Conservation (phyloP, 805 yeast genomes). For the Starmera quercuum region DNA sequence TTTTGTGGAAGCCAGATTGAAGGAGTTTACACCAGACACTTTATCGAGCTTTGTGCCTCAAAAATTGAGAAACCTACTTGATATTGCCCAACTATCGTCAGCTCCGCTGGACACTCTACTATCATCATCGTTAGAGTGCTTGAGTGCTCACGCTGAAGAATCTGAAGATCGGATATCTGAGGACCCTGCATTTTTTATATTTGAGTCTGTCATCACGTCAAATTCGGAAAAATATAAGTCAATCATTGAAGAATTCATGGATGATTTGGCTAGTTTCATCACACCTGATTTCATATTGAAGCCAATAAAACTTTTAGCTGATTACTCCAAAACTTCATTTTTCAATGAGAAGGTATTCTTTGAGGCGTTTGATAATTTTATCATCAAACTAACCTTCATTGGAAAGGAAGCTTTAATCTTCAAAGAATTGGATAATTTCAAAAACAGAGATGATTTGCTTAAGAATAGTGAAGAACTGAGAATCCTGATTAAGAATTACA, state of each 20-base stretch:
- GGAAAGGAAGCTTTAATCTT: constrained; percentile 20
- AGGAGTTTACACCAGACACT: constrained; percentile 2
- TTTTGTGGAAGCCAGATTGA: constrained; percentile 6
- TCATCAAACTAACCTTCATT: constrained; percentile 12
- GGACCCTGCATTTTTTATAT: constrained; percentile 20
- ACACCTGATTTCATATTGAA: constrained; percentile 21
- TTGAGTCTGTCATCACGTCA: constrained; percentile 19
- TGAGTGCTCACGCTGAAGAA: constrained; percentile 13
- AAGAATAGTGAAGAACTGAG: constrained; percentile 12
- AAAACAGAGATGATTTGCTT: constrained; percentile 17
- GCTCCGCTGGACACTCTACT: constrained; percentile 11
- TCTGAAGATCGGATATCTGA: not conserved
- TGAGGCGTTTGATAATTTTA: constrained; percentile 26
- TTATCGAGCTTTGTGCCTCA: too few species aligned
- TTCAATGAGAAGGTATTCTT: constrained; percentile 13
- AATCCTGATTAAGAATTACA: constrained; percentile 14
- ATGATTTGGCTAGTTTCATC: constrained; percentile 26
- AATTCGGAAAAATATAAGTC: constrained; percentile 14
- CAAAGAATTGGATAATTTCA: constrained; percentile 23
- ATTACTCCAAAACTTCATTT: constrained; percentile 22
- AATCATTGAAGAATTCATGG: constrained; percentile 26
- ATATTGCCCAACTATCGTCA: constrained; percentile 4
- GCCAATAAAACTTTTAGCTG: constrained; percentile 25
- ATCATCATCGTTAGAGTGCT: constrained; percentile 9
- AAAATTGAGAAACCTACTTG: constrained; percentile 3